Evolutionary conservation across 2,329 filamentous ascomycete genomes (phyloP), one percentile per base, ranked within the genome.

Genomic region (Sclerotinia trifoliorum): DNA sequence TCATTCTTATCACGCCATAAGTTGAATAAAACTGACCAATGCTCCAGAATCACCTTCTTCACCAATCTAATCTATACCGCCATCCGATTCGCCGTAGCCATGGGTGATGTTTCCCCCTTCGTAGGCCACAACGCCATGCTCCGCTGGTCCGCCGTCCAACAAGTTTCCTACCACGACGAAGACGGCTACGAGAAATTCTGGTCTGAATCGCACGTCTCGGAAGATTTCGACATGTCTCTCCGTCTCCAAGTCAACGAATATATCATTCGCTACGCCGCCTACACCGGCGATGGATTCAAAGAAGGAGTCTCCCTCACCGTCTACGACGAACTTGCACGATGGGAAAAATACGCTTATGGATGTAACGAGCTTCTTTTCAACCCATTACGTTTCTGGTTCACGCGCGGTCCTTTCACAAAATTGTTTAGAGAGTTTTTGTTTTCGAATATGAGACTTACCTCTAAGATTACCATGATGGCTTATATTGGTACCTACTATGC

Each of bases 261-360:
- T 78, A 88, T 88, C 71, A 89, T 92, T 73, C 88, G 90, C 48
- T 83, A 93, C 32, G 90, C 88, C 7, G 86, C 88, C 24, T 93
- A 90, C 83, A 88, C 88, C 6, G 88, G 88, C 49, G 87, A 90
- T n/a, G 90, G 88, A 61, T 93, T 93, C 83, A 90, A 93, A 77
- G 91, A 94, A 77, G 91, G 92, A 72, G 91, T 94, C 64, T 94
- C 91, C 1, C 82, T 94, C 67, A 94, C 91, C 0, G 90, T 94
- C 13, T 93, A 94, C 77, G 91, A 94, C 78, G 92, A 94, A 78
- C 83, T 94, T 69, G 89, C 90, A 1, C 89, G 92, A 67, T 94
- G 92, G 91, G 91, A 94, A 77, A 94, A 94, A 80, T 93, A 93
- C 77, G 92, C 91, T 2, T 94, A 93, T 74, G 91, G 91, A 49